Base-by-base conservation (phyloP, 495 filamentous ascomycete species). In the Podospora fimiseda region DNA sequence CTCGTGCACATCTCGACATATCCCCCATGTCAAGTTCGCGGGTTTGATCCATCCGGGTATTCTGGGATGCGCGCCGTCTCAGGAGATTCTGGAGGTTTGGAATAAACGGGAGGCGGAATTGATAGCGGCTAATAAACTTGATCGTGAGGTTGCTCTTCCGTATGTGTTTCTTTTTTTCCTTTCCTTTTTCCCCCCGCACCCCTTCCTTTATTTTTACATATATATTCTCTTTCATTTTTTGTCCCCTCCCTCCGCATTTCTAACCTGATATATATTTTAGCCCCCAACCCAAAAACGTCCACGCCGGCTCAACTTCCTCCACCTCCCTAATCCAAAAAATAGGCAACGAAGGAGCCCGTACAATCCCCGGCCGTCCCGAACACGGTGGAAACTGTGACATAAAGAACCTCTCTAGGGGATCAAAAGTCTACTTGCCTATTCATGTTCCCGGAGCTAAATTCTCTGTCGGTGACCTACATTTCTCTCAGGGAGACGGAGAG, bases 1-100 rank as follows among this genome's bases (percentile, higher is more conserved):
- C 61, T 90, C 86, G 71, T 93, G 88, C 75, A 87, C 87, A 20
- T 90, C 86, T 9, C 82, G 92, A 0, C 92, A 97, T 66, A 91
- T 96, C 59, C 91, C 91, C 0, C 80, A 85, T 57, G 88, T 95
- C 51, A 85, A 87, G 50, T 95, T 94, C 64, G 80, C 89, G 11
- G 90, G 90, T n/a, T 72, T 96, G 33, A 96, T 97, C 63, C 92
- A 97, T 63, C 91, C 92, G 0, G 92, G 92, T 2, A 96, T 97
- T 51, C 73, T 97, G 15, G 92, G 92, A 3, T 95, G 90, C 60
- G 92, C 92, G 0, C 92, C 91, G 1, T 90, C 87, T 0, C 80
- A 81, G 18, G 75, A 83, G 55, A 70, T 81, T 33, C 64, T 84
- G 37, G 73, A 69, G 7, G 81, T 81, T 43, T 91, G 89, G 92